phyloP scores from a whole-genome alignment of 257 asterid genomes.

The Solanum medicagineum region DNA sequence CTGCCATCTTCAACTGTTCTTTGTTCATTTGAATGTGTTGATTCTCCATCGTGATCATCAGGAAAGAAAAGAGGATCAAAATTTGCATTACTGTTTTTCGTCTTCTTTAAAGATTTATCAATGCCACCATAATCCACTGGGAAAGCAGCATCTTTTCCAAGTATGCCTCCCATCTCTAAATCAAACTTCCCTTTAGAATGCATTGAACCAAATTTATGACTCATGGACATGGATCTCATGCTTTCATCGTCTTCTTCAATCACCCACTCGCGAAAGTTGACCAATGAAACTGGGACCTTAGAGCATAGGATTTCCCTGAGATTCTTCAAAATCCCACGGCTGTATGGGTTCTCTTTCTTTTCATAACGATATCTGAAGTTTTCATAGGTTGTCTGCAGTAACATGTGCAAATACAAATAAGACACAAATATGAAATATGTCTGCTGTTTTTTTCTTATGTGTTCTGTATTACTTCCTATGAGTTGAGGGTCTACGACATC shows the following conservation, averaged over 20 bases:
- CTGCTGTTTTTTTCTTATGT: not conserved
- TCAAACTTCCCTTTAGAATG: conserved; percentile 41
- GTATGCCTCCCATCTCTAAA: conserved; percentile 36
- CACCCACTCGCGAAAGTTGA: conserved; percentile 72
- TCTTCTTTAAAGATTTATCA: conserved; percentile 38
- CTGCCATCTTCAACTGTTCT: conserved; percentile 20
- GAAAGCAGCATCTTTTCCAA: conserved; percentile 34
- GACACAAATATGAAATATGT: not conserved
- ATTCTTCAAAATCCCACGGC: conserved; percentile 41
- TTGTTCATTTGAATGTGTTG: not conserved
- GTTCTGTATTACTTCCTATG: not conserved
- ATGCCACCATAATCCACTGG: conserved; percentile 45
- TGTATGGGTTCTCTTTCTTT: conserved; percentile 67
- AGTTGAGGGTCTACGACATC: not conserved
- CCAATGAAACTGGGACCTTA: conserved; percentile 27
- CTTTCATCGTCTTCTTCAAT: conserved; percentile 37
- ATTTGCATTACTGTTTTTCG: conserved; percentile 7
- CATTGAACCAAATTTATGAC: conserved; percentile 23
- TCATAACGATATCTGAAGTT: conserved; percentile 83
- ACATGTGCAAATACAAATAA: not conserved
- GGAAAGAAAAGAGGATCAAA: conserved; percentile 25
- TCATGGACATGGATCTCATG: conserved; percentile 31
- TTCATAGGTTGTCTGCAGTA: conserved; percentile 75
- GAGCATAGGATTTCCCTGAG: conserved; percentile 54
- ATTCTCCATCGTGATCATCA: conserved; percentile 4